Percentiles rank a stretch among this genome's conserved stretches.
phyloP scores from a whole-genome alignment of 139 green algal genomes.

The Haematococcus lacustris region DNA sequence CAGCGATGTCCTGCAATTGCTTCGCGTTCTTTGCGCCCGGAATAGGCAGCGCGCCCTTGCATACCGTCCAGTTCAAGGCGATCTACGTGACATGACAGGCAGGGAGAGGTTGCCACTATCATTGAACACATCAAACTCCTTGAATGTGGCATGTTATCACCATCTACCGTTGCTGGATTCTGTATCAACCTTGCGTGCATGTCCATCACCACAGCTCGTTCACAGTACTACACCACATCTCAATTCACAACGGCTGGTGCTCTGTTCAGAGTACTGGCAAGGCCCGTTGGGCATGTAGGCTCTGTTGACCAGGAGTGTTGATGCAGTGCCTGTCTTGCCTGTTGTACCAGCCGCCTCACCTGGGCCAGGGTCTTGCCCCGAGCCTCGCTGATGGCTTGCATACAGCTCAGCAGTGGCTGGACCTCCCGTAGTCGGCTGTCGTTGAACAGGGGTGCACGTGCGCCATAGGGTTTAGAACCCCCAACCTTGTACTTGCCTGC shows the following conservation, averaged over 20 bases:
- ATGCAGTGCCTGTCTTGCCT: too few relatives aligned
- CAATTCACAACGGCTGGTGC: too few relatives aligned
- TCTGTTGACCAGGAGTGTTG: too few relatives aligned
- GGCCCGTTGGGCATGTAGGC: too few relatives aligned
- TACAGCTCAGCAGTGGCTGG: conserved; percentile 57
- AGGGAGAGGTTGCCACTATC: too few relatives aligned
- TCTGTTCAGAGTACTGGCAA: too few relatives aligned
- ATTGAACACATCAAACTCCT: too few relatives aligned
- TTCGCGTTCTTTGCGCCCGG: conserved; percentile 75
- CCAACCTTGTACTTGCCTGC: conserved; percentile 57
- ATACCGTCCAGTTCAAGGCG: conserved; percentile 82
- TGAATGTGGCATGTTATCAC: too few relatives aligned
- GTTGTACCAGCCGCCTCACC: conserved; percentile 24
- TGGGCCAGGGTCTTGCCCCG: conserved; percentile 69
- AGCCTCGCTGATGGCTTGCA: conserved; percentile 64
- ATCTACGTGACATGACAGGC: conserved; percentile 14
- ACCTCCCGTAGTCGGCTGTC: conserved; percentile 41
- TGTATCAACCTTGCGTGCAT: too few relatives aligned
- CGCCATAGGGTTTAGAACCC: conserved; percentile 36
- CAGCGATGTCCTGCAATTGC: conserved; percentile 52
- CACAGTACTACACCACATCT: too few relatives aligned
- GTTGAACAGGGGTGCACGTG: conserved; percentile 35
- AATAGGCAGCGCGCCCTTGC: conserved; percentile 85
- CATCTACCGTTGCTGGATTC: too few relatives aligned
- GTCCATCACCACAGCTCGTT: too few relatives aligned